Conservation (phyloP, 805 yeast species). For the Candida morakotiae region DNA sequence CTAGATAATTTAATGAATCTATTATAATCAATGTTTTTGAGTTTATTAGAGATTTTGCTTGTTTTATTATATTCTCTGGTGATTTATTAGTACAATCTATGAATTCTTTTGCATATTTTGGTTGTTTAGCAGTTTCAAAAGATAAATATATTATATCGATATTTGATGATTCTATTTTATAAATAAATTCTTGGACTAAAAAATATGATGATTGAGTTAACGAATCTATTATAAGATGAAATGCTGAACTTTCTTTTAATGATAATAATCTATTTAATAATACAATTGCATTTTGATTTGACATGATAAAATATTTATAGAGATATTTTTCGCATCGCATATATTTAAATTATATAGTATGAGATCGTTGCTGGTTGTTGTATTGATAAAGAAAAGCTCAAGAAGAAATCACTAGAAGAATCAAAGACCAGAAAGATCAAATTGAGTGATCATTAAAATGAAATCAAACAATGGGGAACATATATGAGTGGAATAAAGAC, state of each 20-base stretch:
- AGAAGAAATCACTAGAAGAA: too few relatives aligned
- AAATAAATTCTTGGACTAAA: constrained; percentile 56
- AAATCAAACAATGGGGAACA: too few relatives aligned
- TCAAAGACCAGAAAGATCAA: too few relatives aligned
- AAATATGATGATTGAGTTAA: constrained; percentile 61
- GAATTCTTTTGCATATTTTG: constrained; percentile 46
- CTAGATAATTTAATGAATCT: constrained; percentile 55
- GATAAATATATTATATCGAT: constrained; percentile 52
- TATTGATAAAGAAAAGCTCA: too few relatives aligned
- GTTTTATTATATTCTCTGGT: constrained; percentile 14
- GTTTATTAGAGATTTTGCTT: constrained; percentile 4
- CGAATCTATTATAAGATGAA: constrained; percentile 66
- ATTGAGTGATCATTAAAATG: too few relatives aligned
- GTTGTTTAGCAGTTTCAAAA: constrained; percentile 59
- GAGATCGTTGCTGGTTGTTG: neutral
- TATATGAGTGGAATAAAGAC: too few relatives aligned
- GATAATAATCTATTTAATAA: constrained; percentile 63
- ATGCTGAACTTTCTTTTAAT: constrained; percentile 71
- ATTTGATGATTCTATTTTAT: constrained; percentile 45
- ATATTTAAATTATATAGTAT: neutral
- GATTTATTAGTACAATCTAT: constrained; percentile 37
- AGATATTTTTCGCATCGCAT: constrained; percentile 1
- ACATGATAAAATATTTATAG: constrained; percentile 20
- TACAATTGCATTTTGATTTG: constrained; percentile 38
- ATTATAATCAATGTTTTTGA: constrained; percentile 12